phyloP scores from a whole-genome alignment of 164 flowering plant genomes.

The Vitis rupestris region DNA sequence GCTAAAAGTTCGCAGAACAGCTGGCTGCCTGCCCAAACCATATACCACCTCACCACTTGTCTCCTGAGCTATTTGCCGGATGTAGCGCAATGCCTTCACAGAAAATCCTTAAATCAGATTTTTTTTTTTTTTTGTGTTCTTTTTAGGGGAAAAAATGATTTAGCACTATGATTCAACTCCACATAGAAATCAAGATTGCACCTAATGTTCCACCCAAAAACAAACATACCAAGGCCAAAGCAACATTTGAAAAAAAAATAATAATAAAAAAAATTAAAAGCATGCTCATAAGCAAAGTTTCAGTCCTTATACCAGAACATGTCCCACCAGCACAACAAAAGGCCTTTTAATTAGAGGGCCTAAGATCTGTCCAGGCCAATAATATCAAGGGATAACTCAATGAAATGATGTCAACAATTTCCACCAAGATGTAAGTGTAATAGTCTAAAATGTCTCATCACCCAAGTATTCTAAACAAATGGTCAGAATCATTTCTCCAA shows the following conservation, averaged over 20 bases:
- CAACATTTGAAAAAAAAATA: not conserved
- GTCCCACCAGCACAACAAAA: not conserved
- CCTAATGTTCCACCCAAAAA: too few relatives aligned
- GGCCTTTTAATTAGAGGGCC: not conserved
- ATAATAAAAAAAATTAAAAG: not conserved
- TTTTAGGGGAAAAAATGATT: not conserved
- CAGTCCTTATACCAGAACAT: too few relatives aligned
- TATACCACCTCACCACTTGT: slow-evolving; percentile 84
- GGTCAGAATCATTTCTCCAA: not conserved
- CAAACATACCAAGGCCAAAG: not conserved
- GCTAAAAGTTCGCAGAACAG: slow-evolving; percentile 89
- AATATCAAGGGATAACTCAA: not conserved
- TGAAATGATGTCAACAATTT: not conserved
- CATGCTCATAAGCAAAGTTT: too few relatives aligned
- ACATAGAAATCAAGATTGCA: not conserved
- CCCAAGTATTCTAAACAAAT: not conserved
- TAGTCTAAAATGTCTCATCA: too few relatives aligned
- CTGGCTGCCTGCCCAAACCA: slow-evolving; percentile 92
- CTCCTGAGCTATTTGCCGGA: slow-evolving; percentile 92
- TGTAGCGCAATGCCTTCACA: slow-evolving; percentile 71
- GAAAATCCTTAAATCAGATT: slow-evolving; percentile 4
- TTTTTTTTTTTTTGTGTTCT: not conserved
- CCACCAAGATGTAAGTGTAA: too few relatives aligned
- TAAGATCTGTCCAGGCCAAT: not conserved
- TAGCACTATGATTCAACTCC: not conserved